A percentile compares a stretch with the other conserved stretches of the same genome.
Conservation (phyloP, 2,329 filamentous ascomycete species). For the Cladorrhinum sp. region DNA sequence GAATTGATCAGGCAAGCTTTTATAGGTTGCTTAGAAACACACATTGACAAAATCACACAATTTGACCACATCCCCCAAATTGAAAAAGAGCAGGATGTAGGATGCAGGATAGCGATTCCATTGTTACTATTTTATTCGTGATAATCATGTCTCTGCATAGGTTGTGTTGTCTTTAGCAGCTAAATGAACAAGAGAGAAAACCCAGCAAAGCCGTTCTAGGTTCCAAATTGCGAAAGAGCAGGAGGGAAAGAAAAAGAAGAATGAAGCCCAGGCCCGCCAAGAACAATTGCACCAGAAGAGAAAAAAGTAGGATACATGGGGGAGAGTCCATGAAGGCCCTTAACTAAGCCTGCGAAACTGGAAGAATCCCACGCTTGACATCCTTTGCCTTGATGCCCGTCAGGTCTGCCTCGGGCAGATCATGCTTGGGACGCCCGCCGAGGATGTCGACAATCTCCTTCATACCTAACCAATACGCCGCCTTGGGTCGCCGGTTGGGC, state of each 20-base stretch:
- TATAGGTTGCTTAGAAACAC: too few species aligned
- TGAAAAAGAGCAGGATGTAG: background rate
- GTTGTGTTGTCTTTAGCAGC: background rate
- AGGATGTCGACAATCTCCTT: slow-evolving; percentile 82
- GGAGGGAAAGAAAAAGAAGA: background rate
- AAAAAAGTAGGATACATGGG: background rate
- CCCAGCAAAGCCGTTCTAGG: background rate
- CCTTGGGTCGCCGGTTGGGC: slow-evolving; percentile 79
- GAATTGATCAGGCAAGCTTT: too few species aligned
- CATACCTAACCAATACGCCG: slow-evolving; percentile 80
- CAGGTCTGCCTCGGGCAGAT: slow-evolving; percentile 48
- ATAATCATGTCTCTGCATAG: background rate
- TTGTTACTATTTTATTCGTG: background rate
- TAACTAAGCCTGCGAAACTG: background rate
- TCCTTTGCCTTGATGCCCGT: slow-evolving; percentile 58
- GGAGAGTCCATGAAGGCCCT: background rate
- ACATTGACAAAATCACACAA: too few species aligned
- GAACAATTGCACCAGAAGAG: background rate
- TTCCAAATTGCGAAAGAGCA: background rate
- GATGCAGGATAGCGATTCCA: background rate
- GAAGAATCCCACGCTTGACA: slow-evolving; percentile 52
- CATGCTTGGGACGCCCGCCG: slow-evolving; percentile 64
- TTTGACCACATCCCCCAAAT: background rate
- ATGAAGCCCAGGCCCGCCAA: background rate
- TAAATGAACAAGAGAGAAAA: too few species aligned